Percentiles rank a stretch among this genome's conserved stretches.
Evolutionary conservation across 1,284 basidiomycete genomes (phyloP).

Genomic region (Sporisorium scitamineum): DNA sequence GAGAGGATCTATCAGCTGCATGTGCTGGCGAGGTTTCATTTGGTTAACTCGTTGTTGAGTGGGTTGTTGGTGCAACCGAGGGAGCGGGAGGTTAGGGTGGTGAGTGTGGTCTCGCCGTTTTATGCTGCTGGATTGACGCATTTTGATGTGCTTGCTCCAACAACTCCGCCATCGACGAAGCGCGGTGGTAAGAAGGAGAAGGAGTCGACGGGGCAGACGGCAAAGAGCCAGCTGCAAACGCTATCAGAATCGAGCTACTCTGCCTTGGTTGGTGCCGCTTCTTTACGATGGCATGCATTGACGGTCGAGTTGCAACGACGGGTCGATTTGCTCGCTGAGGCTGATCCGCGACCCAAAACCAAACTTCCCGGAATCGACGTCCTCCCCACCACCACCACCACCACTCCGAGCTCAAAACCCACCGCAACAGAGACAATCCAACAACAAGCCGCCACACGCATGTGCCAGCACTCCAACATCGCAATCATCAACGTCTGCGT

Average conservation of each 20-base stretch:
- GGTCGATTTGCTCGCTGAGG: conserved; percentile 56
- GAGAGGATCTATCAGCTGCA: conserved; percentile 41
- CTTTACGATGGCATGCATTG: conserved; percentile 54
- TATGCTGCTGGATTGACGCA: conserved; percentile 56
- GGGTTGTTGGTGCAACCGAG: conserved; percentile 56
- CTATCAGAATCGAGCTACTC: conserved; percentile 26
- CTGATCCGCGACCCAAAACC: conserved; percentile 54
- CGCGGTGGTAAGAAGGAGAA: neutral
- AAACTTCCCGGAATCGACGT: conserved; percentile 58
- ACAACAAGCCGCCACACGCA: conserved; percentile 8
- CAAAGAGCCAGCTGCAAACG: neutral
- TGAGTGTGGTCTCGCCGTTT: conserved; percentile 59
- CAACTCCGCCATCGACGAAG: neutral
- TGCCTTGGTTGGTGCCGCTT: conserved; percentile 37
- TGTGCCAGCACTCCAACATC: conserved; percentile 54
- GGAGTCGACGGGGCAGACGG: neutral
- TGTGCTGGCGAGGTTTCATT: conserved; percentile 56
- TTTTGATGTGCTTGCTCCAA: conserved; percentile 33
- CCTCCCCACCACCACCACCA: neutral
- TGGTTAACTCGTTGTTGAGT: conserved; percentile 59
- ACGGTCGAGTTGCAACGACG: conserved; percentile 57
- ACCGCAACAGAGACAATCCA: conserved; percentile 5
- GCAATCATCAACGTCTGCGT: conserved; percentile 58
- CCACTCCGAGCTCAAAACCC: neutral
- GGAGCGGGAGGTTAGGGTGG: conserved; percentile 59